Evolutionary conservation across 345 rosid genomes (phyloP), one percentile per base, ranked within the genome.

Genomic region (Gossypium bickii): DNA sequence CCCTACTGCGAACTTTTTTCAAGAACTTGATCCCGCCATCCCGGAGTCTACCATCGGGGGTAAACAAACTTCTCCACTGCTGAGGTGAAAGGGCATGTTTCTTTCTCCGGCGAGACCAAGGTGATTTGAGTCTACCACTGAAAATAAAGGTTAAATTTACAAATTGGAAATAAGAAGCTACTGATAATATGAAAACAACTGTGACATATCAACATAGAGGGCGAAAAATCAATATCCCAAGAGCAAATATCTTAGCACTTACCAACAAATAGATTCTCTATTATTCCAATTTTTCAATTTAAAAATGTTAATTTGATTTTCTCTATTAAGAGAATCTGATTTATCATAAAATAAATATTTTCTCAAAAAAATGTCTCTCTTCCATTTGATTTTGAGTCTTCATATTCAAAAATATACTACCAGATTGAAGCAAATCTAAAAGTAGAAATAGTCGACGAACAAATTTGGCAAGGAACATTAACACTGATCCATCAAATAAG

Each of bases 1-100:
- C 99, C 77, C 94, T 87, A 75, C 90, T 85, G 66, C 97, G 90
- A 73, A 95, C 94, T 89, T 84, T 95, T 81, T 91, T 93, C 86
- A 95, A 79, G 74, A 95, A 79, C 87, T 85, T 88, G 43, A 89
- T 80, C 67, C 98, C 98, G 4, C 92, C 88, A 83, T 88, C 87
- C 60, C 86, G 83, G 44, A 93, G 88, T 78, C 85, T 93, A 78
- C 98, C 99, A 34, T 91, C 92, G 0, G 90, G 71, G 3, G 86
- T 82, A 78, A 91, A 93, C 70, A 88, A 80, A 58, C 84, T 88
- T 78, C 74, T 87, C 99, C 99, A 95, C 76, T 87, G 97, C 47
- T 76, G 82, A 73, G 90, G 86, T 24, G 87, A 81, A 78, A 95
- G 96, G 0, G 86, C 87, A 15, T 79, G 87, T 82, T 86, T 95